phyloP scores from a whole-genome alignment of 495 filamentous ascomycete species.

The Tirmania nivea region DNA sequence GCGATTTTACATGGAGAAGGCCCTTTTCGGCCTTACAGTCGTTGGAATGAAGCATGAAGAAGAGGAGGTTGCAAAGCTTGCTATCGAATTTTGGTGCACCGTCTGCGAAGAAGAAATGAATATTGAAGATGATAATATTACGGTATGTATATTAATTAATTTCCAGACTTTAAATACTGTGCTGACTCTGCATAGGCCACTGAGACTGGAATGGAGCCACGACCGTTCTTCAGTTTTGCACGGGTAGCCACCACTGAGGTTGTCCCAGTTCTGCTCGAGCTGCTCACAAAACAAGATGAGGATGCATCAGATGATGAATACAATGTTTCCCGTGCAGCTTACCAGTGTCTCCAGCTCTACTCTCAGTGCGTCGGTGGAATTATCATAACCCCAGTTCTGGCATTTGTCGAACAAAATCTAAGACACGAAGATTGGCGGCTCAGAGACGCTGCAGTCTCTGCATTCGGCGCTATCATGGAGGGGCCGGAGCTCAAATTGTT shows the following conservation, averaged over 20 bases:
- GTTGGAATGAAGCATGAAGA: conserved; percentile 96
- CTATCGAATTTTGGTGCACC: conserved; percentile 98
- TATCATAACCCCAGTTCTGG: conserved; percentile 61
- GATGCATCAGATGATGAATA: conserved; percentile 93
- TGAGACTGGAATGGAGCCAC: conserved; percentile 50
- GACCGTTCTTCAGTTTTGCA: conserved; percentile 80
- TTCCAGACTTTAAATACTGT: not conserved
- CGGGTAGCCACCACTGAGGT: conserved; percentile 78
- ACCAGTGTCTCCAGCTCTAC: conserved; percentile 90
- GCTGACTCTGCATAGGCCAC: conserved; percentile 1
- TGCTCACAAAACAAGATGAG: conserved; percentile 92
- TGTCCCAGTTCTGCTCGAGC: conserved; percentile 66
- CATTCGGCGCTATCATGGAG: conserved; percentile 99
- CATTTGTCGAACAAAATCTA: conserved; percentile 79
- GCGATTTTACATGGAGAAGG: conserved; percentile 99
- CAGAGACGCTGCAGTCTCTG: conserved; percentile 85
- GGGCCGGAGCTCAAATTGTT: conserved; percentile 76
- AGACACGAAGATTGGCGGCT: conserved; percentile 77
- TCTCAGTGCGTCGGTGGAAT: conserved; percentile 66
- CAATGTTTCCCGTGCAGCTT: conserved; percentile 82
- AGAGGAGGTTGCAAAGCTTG: conserved; percentile 92
- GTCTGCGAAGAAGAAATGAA: conserved; percentile 95
- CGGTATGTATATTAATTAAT: conserved; percentile 31
- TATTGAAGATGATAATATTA: conserved; percentile 88
- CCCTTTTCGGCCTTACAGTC: conserved; percentile 91